Evolutionary conservation across 257 asterid species (phyloP), one percentile per base, ranked within the genome.

Genomic region (Gentiana straminea): DNA sequence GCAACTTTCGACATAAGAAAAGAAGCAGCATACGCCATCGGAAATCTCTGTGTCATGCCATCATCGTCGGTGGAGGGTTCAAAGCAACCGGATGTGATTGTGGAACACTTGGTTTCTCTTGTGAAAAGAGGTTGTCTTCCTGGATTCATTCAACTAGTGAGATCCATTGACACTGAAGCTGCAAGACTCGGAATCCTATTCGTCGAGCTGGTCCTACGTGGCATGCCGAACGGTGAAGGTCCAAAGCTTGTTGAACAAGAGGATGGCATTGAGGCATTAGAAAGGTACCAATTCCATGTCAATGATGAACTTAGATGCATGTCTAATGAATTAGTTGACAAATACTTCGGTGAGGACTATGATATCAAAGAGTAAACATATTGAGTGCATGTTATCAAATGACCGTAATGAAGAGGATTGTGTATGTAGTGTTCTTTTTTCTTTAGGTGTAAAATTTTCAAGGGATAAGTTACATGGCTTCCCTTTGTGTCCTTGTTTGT

Each of bases 201-300:
- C 89, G 33, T 85, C 59, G 99, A 92, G 68, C 76, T 92, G 97
- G 99, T 88, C 60, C 70, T 92, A 62, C 78, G 97, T 68, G 99
- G 95, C 61, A 88, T 85, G 86, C 97, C 94, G 13, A 71, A 75
- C 3, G 78, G 86, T 0, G 85, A 78, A 68, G 98, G 98, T 6
- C 84, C 79, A 36, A 85, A 83, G 79, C 84, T 88, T 3, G 94
- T 92, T 0, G 97, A 92, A 77, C 77, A 71, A 52, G 95, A 72
- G 58, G 97, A 88, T 54, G 97, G 98, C 35, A 88, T 92, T n/a
- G 98, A 92, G 12, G 98, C 98, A 36, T 79, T 92, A 94, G 98
- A 92, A 70, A 83, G 95, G 62, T 88, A 75, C 61, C 95, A 85
- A 51, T 92, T 92, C 50, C 98, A 92, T 45, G 98, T 81, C 57